These are phyloP conservation scores for Aureobasidium sp. DNA, from an alignment of 2,329 filamentous ascomycete species.

Conservation along the genomic window DNA sequence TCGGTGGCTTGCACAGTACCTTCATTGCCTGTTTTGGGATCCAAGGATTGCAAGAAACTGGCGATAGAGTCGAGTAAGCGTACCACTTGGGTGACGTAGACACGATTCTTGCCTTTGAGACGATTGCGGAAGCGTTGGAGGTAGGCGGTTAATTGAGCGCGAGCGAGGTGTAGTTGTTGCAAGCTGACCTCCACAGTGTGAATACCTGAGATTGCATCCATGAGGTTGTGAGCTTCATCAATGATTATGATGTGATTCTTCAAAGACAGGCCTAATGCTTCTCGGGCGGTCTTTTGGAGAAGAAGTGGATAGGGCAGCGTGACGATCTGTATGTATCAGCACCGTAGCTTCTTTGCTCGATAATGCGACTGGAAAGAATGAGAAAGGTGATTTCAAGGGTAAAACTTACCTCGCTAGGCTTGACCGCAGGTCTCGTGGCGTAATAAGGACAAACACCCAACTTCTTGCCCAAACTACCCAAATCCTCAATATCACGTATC, in stretches of 20 bases:
- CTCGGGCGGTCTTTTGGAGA: conserved; percentile 76
- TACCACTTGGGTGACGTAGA: conserved; percentile 83
- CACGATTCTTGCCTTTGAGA: conserved; percentile 82
- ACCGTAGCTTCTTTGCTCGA: neutral
- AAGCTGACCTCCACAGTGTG: conserved; percentile 73
- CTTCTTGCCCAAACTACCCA: conserved; percentile 68
- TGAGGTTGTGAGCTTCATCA: conserved; percentile 95
- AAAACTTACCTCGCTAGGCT: conserved; percentile 58
- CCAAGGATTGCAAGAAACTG: conserved; percentile 56
- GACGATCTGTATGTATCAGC: conserved; percentile 52
- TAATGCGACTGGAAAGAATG: neutral
- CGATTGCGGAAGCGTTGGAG: conserved; percentile 81
- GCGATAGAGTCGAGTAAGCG: conserved; percentile 74
- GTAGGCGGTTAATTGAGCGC: conserved; percentile 72
- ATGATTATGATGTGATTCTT: conserved; percentile 90
- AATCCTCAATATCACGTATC: conserved; percentile 88
- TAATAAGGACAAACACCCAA: conserved; percentile 91
- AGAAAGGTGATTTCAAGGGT: neutral
- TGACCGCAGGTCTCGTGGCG: conserved; percentile 78
- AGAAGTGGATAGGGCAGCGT: conserved; percentile 89
- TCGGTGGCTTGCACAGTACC: conserved; percentile 60
- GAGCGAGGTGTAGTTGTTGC: conserved; percentile 63
- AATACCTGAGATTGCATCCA: conserved; percentile 86
- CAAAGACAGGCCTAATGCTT: conserved; percentile 78
- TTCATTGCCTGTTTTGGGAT: conserved; percentile 27